phyloP scores from a whole-genome alignment of 1,284 basidiomycete genomes.

The Xerocomus minutiporus region DNA sequence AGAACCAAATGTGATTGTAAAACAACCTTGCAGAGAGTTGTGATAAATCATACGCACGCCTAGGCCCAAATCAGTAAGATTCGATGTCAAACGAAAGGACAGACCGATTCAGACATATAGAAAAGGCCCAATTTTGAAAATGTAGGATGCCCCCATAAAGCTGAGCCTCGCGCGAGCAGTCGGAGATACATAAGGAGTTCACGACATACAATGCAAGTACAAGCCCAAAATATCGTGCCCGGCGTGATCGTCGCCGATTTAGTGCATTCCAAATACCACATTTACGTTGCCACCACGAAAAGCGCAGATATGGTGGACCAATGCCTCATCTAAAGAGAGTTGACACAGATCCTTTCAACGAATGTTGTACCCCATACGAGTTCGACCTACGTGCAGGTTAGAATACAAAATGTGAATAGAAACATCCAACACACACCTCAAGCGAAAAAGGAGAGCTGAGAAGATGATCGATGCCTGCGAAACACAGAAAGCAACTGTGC shows the following conservation, averaged over 20 bases:
- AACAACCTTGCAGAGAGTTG: not conserved
- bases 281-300: conserved; percentile 6
- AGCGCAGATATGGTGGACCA: conserved; percentile 7
- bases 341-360: not conserved
- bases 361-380: conserved; percentile 7
- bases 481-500: not conserved
- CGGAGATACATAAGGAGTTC: not conserved
- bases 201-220: conserved; percentile 3
- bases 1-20: not conserved
- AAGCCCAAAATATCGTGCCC: conserved; percentile 10
- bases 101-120: conserved; percentile 2
- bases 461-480: not conserved
- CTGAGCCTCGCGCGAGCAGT: not conserved
- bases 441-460: not conserved
- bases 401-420: not conserved
- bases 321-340: conserved; percentile 1
- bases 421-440: conserved; percentile 1
- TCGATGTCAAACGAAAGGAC: not conserved
- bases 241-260: no score
- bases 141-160: not conserved
- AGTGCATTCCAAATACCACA: not conserved
- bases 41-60: not conserved
- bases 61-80: not conserved
- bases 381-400: not conserved
- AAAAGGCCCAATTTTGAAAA: not conserved